A percentile compares a stretch with the other conserved stretches of the same genome.
phyloP scores from a whole-genome alignment of 495 filamentous ascomycete genomes.

The Penicillium cinerascens region DNA sequence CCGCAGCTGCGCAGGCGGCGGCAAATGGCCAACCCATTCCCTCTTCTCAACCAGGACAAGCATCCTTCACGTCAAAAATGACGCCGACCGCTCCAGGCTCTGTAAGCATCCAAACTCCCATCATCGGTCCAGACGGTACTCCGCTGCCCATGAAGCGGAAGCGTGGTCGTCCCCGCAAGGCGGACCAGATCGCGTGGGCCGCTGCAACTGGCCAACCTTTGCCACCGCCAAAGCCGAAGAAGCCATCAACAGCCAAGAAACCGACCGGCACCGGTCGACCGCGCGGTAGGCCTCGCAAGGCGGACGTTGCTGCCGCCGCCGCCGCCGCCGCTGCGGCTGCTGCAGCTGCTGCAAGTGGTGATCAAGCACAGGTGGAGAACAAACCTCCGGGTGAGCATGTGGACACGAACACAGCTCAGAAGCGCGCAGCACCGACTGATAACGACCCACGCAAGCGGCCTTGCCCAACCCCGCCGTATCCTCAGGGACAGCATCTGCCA shows the following conservation, averaged over 20 bases:
- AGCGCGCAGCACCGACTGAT: constrained; percentile 25
- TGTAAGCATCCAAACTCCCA: constrained; percentile 15
- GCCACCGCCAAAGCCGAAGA: constrained; percentile 27
- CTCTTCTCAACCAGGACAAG: constrained; percentile 17
- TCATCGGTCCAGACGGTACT: constrained; percentile 34
- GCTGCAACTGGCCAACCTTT: constrained; percentile 24
- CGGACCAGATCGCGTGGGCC: constrained; percentile 31
- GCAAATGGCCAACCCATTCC: constrained; percentile 14
- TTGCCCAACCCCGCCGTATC: constrained; percentile 28
- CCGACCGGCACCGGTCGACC: constrained; percentile 36
- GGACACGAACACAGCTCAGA: constrained; percentile 23
- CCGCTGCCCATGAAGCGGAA: constrained; percentile 33
- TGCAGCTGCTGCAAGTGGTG: constrained; percentile 6
- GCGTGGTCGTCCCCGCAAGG: constrained; percentile 41
- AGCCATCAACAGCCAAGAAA: constrained; percentile 26
- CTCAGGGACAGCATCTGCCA: constrained; percentile 11
- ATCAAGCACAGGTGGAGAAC: constrained; percentile 3
- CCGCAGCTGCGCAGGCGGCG: constrained; percentile 17
- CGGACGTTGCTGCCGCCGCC: constrained; percentile 35
- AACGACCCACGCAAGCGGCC: constrained; percentile 35
- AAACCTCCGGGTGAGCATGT: constrained; percentile 7
- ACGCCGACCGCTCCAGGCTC: constrained; percentile 14
- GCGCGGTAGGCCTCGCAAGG: constrained; percentile 39
- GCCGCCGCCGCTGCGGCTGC: constrained; percentile 31
- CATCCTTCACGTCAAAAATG: constrained; percentile 24